Conservation (phyloP, 1,139 yeast species). For the Yamadazyma atlantica region DNA sequence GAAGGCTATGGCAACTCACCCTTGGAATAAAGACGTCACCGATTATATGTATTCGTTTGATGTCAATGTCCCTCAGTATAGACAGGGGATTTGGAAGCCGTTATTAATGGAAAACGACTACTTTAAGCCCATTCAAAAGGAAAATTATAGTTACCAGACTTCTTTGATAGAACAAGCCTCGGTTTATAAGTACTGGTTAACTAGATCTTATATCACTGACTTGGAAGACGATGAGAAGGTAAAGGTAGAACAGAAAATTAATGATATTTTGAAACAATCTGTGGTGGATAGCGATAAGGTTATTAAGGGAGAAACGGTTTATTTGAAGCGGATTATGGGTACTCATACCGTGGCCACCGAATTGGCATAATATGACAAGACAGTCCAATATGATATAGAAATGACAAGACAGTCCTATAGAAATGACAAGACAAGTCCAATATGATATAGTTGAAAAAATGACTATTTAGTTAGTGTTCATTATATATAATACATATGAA, state of each 20-base stretch:
- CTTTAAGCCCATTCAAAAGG: slow-evolving; percentile 29
- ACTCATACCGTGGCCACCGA: slow-evolving; percentile 24
- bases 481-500: neutral
- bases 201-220: slow-evolving; percentile 58
- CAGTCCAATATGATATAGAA: too few species aligned
- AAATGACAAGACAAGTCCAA: too few species aligned
- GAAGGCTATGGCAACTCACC: slow-evolving; percentile 9
- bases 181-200: slow-evolving; percentile 55
- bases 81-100: slow-evolving; percentile 50
- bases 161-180: slow-evolving; percentile 27
- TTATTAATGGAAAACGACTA: slow-evolving; percentile 27
- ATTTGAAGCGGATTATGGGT: slow-evolving; percentile 27
- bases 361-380: neutral
- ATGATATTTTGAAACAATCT: slow-evolving; percentile 18
- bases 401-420: too few species aligned
- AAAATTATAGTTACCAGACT: slow-evolving; percentile 32
- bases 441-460: too few species aligned
- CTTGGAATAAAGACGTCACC: slow-evolving; percentile 29
- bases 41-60: slow-evolving; percentile 29
- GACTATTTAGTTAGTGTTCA: neutral
- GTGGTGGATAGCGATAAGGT: slow-evolving; percentile 20
- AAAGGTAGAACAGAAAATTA: slow-evolving; percentile 29
- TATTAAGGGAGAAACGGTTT: slow-evolving; percentile 11
- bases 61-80: slow-evolving; percentile 57
- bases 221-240: slow-evolving; percentile 36